Evolutionary conservation across 1,284 basidiomycete species (phyloP), one percentile per base, ranked within the genome.

Genomic region (Sphaerobolus stellatus): DNA sequence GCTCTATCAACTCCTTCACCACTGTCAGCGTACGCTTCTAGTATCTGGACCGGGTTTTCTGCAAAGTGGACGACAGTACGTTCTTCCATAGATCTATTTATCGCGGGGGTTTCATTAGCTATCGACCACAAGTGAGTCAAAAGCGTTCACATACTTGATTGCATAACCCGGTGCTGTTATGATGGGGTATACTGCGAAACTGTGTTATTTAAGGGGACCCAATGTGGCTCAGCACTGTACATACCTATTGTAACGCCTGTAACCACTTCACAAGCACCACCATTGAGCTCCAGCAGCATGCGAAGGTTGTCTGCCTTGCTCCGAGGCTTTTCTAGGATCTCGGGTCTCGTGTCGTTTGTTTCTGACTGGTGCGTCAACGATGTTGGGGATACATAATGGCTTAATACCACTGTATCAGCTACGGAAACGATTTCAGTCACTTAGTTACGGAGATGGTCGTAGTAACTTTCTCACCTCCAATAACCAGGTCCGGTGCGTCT

Each of bases 341-440:
- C 86, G 57, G 88, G 88, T 16, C 72, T 65, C 14, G 67, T 67
- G 14, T 69, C 63, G 5, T 79, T 76, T 46, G 82, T 78, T 5
- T 16, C 31, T 16, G 22, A 20, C 14, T 22, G 40, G 29, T 22
- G n/a, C 18, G 50, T 57, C 14, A 27, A 29, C 24, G 38, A 20
- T 2, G 81, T 77, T 29, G 79, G 71, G 1, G 83, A 82, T 54
- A 78, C 75, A 13, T 84, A 83, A 56, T 92, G 91, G 18, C 90
- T 90, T 47, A 97, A 75, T 20, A 97, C 92, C 16, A 98, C 84
- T 0, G 94, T 97, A 66, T 98, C 94, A 57, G 94, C 94, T 92
- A 22, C 31, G 47, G 18, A 28, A 41, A 52, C 25, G 31, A 20
- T 14, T 38, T 24, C 45, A 41, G 46, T 48, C 20, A 36, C 20